These are phyloP conservation scores for Neurospora sp. DNA, from an alignment of 495 filamentous ascomycete species.

Conservation along the genomic window DNA sequence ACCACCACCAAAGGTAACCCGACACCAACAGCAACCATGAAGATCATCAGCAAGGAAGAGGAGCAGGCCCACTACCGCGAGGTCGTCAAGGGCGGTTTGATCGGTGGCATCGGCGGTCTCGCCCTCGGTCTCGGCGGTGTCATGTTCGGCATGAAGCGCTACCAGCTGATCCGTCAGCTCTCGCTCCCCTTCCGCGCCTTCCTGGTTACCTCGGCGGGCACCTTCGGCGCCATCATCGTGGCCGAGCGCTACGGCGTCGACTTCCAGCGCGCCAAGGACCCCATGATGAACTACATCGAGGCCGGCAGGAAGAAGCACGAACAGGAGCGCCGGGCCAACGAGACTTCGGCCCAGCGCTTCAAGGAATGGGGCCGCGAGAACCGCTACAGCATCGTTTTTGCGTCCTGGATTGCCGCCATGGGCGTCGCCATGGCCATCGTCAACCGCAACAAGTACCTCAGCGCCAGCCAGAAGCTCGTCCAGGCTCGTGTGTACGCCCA, in stretches of 20 bases:
- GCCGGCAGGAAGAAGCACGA: conserved; percentile 33
- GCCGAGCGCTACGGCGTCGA: conserved; percentile 70
- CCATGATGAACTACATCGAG: conserved; percentile 57
- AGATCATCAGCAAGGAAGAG: conserved; percentile 90
- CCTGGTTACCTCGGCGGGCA: conserved; percentile 71
- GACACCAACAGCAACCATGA: conserved; percentile 50
- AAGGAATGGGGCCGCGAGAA: conserved; percentile 58
- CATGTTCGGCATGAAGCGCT: conserved; percentile 49
- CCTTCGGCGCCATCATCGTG: conserved; percentile 75
- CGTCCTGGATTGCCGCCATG: conserved; percentile 78
- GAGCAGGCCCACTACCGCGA: conserved; percentile 53
- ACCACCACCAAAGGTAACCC: conserved; percentile 2
- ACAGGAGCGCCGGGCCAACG: conserved; percentile 26
- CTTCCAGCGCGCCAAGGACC: conserved; percentile 63
- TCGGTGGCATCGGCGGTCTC: conserved; percentile 59
- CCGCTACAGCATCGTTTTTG: conserved; percentile 82
- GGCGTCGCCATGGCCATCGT: conserved; percentile 66
- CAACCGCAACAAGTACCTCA: conserved; percentile 65
- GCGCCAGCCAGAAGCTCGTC: conserved; percentile 78
- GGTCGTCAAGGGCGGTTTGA: conserved; percentile 67
- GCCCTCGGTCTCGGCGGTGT: conserved; percentile 56
- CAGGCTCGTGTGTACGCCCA: conserved; percentile 99
- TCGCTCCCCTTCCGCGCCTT: conserved; percentile 86
- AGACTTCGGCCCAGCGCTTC: conserved; percentile 42
- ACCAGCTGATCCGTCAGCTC: conserved; percentile 62